Evolutionary conservation across 768 basidiomycete species (phyloP).

Genomic region (Trametes elegans): DNA sequence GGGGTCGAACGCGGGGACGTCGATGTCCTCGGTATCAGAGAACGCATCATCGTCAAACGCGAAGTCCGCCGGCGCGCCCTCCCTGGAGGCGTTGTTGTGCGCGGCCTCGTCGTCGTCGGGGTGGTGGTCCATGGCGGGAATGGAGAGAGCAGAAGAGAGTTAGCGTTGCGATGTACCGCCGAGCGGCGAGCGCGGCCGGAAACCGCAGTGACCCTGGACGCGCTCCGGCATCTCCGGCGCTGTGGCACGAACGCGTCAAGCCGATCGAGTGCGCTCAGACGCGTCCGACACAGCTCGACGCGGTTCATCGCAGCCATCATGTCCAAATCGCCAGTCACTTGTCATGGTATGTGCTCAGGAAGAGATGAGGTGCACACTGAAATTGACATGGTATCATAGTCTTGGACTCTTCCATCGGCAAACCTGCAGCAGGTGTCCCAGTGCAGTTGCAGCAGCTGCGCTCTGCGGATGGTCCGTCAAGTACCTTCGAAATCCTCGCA

Average conservation of each 20-base stretch:
- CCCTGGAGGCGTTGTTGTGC: neutral
- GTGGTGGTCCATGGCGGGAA: conserved; percentile 1
- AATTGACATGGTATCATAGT: conserved; percentile 44
- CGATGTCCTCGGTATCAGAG: conserved; percentile 52
- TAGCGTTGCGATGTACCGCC: conserved; percentile 11
- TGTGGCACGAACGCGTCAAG: neutral
- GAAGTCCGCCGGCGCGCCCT: conserved; percentile 3
- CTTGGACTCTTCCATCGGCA: conserved; percentile 82
- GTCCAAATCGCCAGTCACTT: conserved; percentile 80
- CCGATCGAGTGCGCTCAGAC: neutral
- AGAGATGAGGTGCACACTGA: neutral
- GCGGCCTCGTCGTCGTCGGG: conserved; percentile 11
- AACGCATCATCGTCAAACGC: conserved; percentile 69
- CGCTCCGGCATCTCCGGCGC: neutral
- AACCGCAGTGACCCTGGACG: conserved; percentile 11
- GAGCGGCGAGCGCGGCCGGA: neutral
- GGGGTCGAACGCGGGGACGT: conserved; percentile 51
- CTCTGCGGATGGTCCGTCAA: conserved; percentile 7
- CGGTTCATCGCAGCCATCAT: neutral
- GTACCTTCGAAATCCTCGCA: conserved; percentile 36
- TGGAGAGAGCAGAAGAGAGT: neutral
- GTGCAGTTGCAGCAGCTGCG: conserved; percentile 60
- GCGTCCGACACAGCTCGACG: neutral
- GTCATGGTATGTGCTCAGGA: conserved; percentile 61
- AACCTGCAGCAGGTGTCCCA: conserved; percentile 69